phyloP scores from a whole-genome alignment of 2,329 filamentous ascomycete genomes.

The Trichoderma harzianum region DNA sequence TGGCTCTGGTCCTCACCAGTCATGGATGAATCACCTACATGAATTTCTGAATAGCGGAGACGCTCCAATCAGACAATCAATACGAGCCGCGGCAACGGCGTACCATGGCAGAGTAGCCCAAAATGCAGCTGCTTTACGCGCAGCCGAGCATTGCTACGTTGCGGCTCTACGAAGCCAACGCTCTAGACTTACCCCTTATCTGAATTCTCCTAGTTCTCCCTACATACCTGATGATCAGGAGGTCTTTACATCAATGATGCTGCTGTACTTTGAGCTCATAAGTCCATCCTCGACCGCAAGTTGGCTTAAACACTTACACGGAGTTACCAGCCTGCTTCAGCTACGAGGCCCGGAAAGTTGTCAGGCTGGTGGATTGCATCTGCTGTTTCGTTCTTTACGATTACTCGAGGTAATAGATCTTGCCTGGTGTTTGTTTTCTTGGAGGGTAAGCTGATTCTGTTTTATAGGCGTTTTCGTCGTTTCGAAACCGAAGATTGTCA shows the following conservation, averaged over 20 bases:
- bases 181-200: neutral
- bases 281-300: conserved; percentile 5
- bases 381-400: neutral
- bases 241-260: conserved; percentile 2
- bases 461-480: neutral
- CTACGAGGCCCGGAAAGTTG: neutral
- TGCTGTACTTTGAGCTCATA: conserved; percentile 7
- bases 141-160: neutral
- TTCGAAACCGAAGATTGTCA: neutral
- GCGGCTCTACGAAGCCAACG: neutral
- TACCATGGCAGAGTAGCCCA: neutral
- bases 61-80: neutral
- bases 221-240: neutral
- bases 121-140: neutral
- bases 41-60: neutral
- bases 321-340: neutral
- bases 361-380: neutral
- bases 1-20: neutral
- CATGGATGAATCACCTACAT: neutral
- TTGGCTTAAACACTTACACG: conserved; percentile 9
- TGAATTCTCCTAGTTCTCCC: neutral
- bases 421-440: neutral
- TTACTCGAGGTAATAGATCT: neutral
- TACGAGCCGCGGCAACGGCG: neutral
- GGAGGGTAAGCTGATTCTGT: neutral